Evolutionary conservation across 345 rosid genomes (phyloP).

Genomic region (Lepidium didymum): DNA sequence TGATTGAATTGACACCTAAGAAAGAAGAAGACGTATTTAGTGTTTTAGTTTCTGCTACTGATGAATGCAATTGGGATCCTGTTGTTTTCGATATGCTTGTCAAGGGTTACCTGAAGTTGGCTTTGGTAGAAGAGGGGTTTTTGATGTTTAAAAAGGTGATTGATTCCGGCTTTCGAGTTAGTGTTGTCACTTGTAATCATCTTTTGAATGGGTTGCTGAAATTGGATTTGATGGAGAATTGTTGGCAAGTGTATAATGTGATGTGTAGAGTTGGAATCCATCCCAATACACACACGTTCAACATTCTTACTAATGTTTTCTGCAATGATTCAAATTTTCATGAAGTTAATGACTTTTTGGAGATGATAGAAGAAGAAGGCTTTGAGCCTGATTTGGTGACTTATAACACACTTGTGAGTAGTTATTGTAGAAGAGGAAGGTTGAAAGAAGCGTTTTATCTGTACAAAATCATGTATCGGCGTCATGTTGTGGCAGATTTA

Average conservation of each 20-base stretch:
- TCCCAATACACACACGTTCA: constrained; percentile 64
- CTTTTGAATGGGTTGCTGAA: constrained; percentile 70
- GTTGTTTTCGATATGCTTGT: constrained; percentile 61
- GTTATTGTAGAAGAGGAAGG: constrained; percentile 66
- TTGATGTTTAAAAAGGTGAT: constrained; percentile 37
- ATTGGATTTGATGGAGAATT: constrained; percentile 37
- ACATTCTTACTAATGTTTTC: constrained; percentile 65
- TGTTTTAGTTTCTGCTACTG: constrained; percentile 38
- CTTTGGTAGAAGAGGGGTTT: constrained; percentile 40
- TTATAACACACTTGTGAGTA: constrained; percentile 68
- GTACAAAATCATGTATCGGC: constrained; percentile 65
- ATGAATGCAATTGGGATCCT: constrained; percentile 65
- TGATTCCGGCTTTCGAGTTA: constrained; percentile 48
- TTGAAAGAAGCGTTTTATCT: constrained; percentile 72
- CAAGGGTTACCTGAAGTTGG: constrained; percentile 50
- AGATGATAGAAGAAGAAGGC: constrained; percentile 96
- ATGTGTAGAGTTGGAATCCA: constrained; percentile 59
- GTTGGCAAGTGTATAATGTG: constrained; percentile 68
- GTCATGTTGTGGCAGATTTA: constrained; percentile 69
- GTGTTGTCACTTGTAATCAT: constrained; percentile 67
- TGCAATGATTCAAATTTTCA: constrained; percentile 42
- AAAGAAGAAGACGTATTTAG: constrained; percentile 34
- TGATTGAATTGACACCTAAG: constrained; percentile 23
- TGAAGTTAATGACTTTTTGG: constrained; percentile 65
- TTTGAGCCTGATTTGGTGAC: constrained; percentile 88